Evolutionary conservation across 768 basidiomycete genomes (phyloP).

Genomic region (Tylopilus vinaceipallidus): DNA sequence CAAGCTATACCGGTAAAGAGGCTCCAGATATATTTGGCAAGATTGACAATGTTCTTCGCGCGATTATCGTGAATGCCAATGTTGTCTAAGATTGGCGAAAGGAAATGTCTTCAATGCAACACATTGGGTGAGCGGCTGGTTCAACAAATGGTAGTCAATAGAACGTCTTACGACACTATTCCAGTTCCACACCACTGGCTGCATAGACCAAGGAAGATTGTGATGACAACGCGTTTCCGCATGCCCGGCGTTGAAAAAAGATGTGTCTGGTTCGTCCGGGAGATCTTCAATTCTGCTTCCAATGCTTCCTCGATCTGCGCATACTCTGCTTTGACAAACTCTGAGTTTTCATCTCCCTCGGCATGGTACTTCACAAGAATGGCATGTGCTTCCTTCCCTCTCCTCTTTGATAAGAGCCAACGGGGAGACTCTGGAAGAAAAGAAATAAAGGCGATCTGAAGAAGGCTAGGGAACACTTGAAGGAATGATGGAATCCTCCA

Average conservation of each 20-base stretch:
- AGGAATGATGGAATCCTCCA: conserved; percentile 69
- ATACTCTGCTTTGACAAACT: conserved; percentile 58
- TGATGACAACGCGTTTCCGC: conserved; percentile 13
- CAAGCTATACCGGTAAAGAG: conserved; percentile 2
- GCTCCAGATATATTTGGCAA: conserved; percentile 13
- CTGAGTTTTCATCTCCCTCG: conserved; percentile 49
- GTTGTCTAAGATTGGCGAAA: conserved; percentile 13
- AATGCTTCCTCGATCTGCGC: conserved; percentile 55
- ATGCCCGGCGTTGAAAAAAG: conserved; percentile 13
- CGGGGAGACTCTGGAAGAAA: conserved; percentile 65
- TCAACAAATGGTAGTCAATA: rapidly evolving
- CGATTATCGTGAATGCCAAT: conserved; percentile 21
- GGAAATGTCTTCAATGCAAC: conserved; percentile 5
- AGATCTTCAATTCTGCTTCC: conserved; percentile 23
- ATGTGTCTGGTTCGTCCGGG: neutral
- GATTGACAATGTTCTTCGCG: conserved; percentile 16
- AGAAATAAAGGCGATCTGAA: conserved; percentile 55
- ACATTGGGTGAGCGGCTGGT: neutral
- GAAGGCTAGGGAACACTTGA: conserved; percentile 50
- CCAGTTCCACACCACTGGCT: conserved; percentile 15
- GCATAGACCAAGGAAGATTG: conserved; percentile 15
- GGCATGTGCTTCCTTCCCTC: conserved; percentile 44
- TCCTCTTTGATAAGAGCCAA: conserved; percentile 60
- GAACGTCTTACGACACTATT: conserved; percentile 2
- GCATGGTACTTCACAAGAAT: conserved; percentile 59